phyloP scores from a whole-genome alignment of 179 eudicot species.

The Sideroxylon spinosum region DNA sequence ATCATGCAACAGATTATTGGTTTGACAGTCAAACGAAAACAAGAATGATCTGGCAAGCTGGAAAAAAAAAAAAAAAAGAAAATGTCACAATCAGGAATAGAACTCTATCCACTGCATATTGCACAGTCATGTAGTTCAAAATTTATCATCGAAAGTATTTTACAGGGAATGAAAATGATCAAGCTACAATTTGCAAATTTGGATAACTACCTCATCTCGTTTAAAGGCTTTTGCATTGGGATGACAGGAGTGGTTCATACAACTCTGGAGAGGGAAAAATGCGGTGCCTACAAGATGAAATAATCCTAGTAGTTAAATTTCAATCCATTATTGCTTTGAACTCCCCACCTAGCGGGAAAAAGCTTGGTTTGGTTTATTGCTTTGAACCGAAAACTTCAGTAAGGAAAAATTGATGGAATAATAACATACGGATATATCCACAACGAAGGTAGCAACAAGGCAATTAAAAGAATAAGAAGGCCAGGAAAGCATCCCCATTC shows the following conservation, averaged over 20 bases:
- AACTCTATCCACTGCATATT: neutral
- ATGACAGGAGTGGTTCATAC: slow-evolving; percentile 90
- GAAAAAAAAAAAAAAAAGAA: neutral
- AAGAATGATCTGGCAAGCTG: neutral
- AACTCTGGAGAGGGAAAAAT: slow-evolving; percentile 90
- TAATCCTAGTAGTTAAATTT: neutral
- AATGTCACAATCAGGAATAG: neutral
- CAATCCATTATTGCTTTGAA: neutral
- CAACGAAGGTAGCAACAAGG: neutral
- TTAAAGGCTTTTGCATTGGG: slow-evolving; percentile 96
- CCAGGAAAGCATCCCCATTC: neutral
- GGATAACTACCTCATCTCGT: slow-evolving; percentile 62
- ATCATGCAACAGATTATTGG: neutral
- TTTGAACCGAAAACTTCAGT: neutral
- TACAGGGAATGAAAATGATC: neutral
- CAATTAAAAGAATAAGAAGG: neutral
- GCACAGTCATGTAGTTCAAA: neutral
- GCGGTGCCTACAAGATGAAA: slow-evolving; percentile 60
- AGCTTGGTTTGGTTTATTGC: no score
- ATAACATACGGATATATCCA: neutral
- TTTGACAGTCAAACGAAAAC: neutral
- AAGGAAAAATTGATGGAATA: neutral
- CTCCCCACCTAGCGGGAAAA: no score
- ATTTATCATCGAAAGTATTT: neutral
- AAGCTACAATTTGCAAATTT: neutral